Evolutionary conservation across 73 alveolate species (phyloP), one percentile per base, ranked within the genome.

Genomic region (Paramecium pentaurelia): DNA sequence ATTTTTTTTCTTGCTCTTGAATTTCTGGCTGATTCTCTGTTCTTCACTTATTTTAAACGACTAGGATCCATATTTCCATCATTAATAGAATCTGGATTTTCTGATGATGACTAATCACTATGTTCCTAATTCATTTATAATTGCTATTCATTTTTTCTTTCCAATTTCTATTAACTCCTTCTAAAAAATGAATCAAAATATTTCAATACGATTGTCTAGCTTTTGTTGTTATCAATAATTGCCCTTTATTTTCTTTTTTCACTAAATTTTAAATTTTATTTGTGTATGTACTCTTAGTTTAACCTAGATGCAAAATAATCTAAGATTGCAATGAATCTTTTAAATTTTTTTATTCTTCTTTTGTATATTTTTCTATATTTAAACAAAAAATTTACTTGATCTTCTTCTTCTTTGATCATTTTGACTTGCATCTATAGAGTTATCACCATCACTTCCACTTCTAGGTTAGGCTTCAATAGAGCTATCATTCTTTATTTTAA

Each of bases 1-100:
- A 89, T 89, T 71, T 89, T 89, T 60, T 89, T 89, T 71, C 94
- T 89, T 71, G 86, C 88, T 89, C 94, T 89, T 34, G 92, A 71
- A 60, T 89, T 89, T 44, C 94, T 70, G 8, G 94, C 94, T 34
- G 86, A 45, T 71, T 89, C 94, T 37, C 94, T 47, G n/a, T 89
- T 89, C 51, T 44, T 89, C 27, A 54, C 94, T 18, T 58, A 36
- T 27, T 89, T 89, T 42, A 58, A 49, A 54, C 77, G 49, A 22
- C 40, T 85, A 40, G 71, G 91, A 80, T 80, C 91, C 32, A 73
- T 10, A 27, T 64, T 64, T 32, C 84, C 84, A 34, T 64, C 84
- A 34, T 64, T 64, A 64, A 64, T 36, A 9, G 84, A 64, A 34
- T 64, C 84, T 2, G 28, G 51, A 34, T 64, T 64, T 64, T 64